Base-by-base conservation (phyloP, 495 filamentous ascomycete species). In the Diplogelasinospora grovesii region DNA sequence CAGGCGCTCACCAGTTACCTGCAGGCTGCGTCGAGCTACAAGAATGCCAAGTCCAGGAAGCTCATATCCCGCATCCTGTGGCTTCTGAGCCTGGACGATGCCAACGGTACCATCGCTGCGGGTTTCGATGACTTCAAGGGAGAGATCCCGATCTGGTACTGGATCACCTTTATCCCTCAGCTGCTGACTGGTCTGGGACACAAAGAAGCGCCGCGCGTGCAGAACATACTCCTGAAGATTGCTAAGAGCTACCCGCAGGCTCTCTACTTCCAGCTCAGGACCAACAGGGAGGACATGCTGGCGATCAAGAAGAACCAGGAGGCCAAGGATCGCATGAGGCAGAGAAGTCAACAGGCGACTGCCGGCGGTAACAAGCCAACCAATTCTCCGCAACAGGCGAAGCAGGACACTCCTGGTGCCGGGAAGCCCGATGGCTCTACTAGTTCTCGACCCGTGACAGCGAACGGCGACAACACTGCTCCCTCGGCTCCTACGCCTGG, bases 161-260 rank as follows among this genome's bases (percentile, higher is more conserved):
- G 93, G 93, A 96, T 96, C 41, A 96, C 92, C 0, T 99, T 89
- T 59, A 96, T 99, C 49, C 93, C 93, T 16, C 93, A 99, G 57
- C 76, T 99, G 28, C 73, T 99, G 20, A 86, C 83, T 27, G 89
- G 88, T 37, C 69, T 97, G 43, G 85, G 82, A 8, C 82, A 95
- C 48, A 86, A 86, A 41, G 93, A 99, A 63, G 89, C 87, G 11
- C 75, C 77, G n/a, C 78, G 93, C 33, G 82, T 88, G 44, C 80
- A 89, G 41, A 72, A 66, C 31, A 82, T 99, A 23, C 69, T 99
- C 15, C 72, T 84, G 16, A 96, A 94, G 68, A 89, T 99, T 52
- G 93, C 93, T 23, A 97, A 95, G 67, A 71, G 79, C 2, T 96
- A 88, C 60, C 93, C 93, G 2, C 93, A 99, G 53, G 81, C 92